Evolutionary conservation across 805 yeast genomes (phyloP), one percentile per base, ranked within the genome.

Genomic region (Candida dajiaensis): DNA sequence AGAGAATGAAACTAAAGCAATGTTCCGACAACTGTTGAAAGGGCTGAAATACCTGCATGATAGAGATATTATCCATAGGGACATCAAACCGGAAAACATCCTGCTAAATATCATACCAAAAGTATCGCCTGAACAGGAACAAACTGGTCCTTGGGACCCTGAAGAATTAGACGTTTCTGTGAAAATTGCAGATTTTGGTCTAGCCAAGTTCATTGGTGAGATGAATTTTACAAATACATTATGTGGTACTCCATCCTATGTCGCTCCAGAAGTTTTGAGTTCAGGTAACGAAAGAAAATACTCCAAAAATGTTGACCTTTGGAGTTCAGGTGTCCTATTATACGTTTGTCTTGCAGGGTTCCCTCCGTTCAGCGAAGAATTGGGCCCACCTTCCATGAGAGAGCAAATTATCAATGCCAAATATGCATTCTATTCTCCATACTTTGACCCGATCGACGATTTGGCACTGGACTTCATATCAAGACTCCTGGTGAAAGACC

Each of bases 171-270:
- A 80, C 49, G 75, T 85, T 8, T 66, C 67, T 49, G 89, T 86
- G 10, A 86, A 86, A 58, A 83, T 86, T 43, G 94, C 92, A 1
- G 95, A 86, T 65, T 86, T 86, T 65, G 97, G 97, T 0, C 52
- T 78, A 16, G 77, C 81, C 1, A 71, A 77, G 53, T 67, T 70
- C 41, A 72, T 85, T 39, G 92, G 92, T 7, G 89, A 83, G 54
- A 66, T 79, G 51, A 77, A 80, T 50, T 84, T 84, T 59, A 84
- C 95, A 10, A 81, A 81, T 54, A 86, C 95, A 0, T 64, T 86
- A 37, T 86, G 95, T 66, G 95, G 95, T 2, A 86, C 95, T 0
- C 95, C 95, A 0, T 89, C 92, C 0, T 86, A 86, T 58, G 94
- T 86, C 18, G 94, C 94, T 0, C 95, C 95, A 0, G 95, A 86